A percentile compares a stretch with the other conserved stretches of the same genome.
Conservation (phyloP, 2,329 filamentous ascomycete species). For the Microascus cirrosus region DNA sequence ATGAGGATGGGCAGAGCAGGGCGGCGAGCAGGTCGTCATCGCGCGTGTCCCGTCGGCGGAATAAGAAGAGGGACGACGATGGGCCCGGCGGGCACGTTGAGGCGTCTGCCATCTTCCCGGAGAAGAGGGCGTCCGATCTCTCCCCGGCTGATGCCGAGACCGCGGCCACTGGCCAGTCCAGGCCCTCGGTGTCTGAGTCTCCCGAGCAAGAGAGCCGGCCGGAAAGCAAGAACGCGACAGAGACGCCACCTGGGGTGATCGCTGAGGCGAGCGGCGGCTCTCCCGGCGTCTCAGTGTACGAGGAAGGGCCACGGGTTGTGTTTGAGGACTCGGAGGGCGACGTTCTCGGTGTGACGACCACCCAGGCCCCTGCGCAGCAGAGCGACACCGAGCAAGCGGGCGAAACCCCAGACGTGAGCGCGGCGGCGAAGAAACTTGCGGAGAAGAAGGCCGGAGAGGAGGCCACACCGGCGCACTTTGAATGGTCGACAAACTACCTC, state of each 20-base stretch:
- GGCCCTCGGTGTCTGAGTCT: neutral
- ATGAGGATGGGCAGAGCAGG: slow-evolving; percentile 52
- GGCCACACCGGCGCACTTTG: slow-evolving; percentile 3
- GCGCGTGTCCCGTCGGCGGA: slow-evolving; percentile 47
- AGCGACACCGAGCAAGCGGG: slow-evolving; percentile 74
- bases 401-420: slow-evolving; percentile 22
- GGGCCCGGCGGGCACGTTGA: slow-evolving; percentile 74
- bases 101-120: slow-evolving; percentile 79
- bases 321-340: slow-evolving; percentile 84
- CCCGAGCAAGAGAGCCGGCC: neutral
- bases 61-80: slow-evolving; percentile 47
- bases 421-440: slow-evolving; percentile 10
- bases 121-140: slow-evolving; percentile 9
- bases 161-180: neutral
- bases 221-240: neutral
- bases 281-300: slow-evolving; percentile 54
- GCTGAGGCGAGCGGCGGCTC: neutral
- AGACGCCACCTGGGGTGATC: neutral
- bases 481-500: slow-evolving; percentile 25
- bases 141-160: slow-evolving; percentile 7
- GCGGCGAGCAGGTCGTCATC: slow-evolving; percentile 49
- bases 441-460: slow-evolving; percentile 12
- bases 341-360: slow-evolving; percentile 57
- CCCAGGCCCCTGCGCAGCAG: slow-evolving; percentile 35
- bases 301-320: slow-evolving; percentile 69